Evolutionary conservation across 352 stramenopile genomes (phyloP), one percentile per base, ranked within the genome.

Genomic region (Globisporangium spiculum): DNA sequence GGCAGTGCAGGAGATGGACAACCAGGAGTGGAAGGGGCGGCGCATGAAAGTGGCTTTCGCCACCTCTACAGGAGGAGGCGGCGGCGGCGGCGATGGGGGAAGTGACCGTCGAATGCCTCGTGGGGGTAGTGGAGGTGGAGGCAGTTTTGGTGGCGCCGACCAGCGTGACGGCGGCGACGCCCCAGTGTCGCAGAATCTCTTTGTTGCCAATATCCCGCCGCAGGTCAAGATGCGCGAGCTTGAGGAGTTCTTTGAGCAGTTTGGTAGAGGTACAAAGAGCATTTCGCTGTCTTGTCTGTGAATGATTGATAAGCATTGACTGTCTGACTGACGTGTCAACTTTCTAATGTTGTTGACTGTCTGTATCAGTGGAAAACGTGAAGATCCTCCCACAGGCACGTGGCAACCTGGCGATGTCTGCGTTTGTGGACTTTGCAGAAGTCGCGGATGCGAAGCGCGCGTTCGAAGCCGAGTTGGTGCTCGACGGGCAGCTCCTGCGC

Each of bases 161-260:
- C 30, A 16, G 8, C 22, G 38, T 5, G 32, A 65, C 14, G 6
- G 50, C 7, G 30, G 36, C 20, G 26, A 60, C 22, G 50, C 52
- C 14, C 65, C 67, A 26, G 71, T 73, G 34, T 85, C 79, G 53
- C 63, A 68, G 56, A 90, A 83, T 34, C 62, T 90, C 36, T 90
- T 89, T 58, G 79, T 90, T 52, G 82, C 70, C 57, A 90, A 90
- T 65, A 90, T 90, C 58, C 79, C 79, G 14, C 73, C 82, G 7
- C 77, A 90, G 34, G 76, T 88, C 61, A 86, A 81, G 66, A 83
- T 90, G 75, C 79, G 79, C 61, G 72, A 87, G 20, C 50, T 90
- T 50, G 78, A 88, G 30, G 70, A 77, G 32, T 84, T 78, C 53
- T 90, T 90, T 67, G 79, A 74, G 8, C 60, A 80, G 60, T 90